A percentile compares a stretch with the other conserved stretches of the same genome.
Evolutionary conservation across 345 rosid genomes (phyloP).

Genomic region (Eucalyptus regnans): DNA sequence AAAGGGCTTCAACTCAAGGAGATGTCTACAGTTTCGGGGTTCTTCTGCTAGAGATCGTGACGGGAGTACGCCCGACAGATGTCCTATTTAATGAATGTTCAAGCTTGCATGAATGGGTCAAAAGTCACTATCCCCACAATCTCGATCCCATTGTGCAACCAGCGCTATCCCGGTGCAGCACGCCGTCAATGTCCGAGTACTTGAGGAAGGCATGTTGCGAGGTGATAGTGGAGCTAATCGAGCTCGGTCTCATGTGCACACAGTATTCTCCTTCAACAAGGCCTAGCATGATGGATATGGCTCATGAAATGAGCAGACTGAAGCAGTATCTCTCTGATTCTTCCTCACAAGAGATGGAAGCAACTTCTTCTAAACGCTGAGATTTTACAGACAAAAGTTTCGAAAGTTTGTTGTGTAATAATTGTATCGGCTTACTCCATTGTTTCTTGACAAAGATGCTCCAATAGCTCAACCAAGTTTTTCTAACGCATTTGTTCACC

Average conservation of each 20-base stretch:
- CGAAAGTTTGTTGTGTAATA: neutral
- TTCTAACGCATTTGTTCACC: neutral
- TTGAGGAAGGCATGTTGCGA: conserved; percentile 34
- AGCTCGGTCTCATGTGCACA: conserved; percentile 78
- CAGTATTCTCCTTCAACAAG: conserved; percentile 63
- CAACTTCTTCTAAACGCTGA: conserved; percentile 7
- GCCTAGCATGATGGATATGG: conserved; percentile 78
- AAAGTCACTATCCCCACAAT: conserved; percentile 55
- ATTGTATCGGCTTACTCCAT: conserved; percentile 5
- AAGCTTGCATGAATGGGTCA: conserved; percentile 68
- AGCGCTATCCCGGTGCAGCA: conserved; percentile 34
- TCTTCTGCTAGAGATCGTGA: conserved; percentile 58
- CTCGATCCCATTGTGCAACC: conserved; percentile 48
- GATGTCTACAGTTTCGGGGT: conserved; percentile 91
- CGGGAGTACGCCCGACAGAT: conserved; percentile 68
- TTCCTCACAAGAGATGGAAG: conserved; percentile 12
- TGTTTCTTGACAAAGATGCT: neutral
- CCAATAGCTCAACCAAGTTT: neutral
- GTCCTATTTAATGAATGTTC: conserved; percentile 44
- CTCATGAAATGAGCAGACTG: conserved; percentile 59
- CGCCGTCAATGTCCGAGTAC: conserved; percentile 11
- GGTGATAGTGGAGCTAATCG: conserved; percentile 60
- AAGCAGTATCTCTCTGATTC: conserved; percentile 52
- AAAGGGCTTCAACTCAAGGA: conserved; percentile 64
- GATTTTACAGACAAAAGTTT: neutral